Base-by-base conservation (phyloP, 352 stramenopile genomes). In the Globisporangium parvum region DNA sequence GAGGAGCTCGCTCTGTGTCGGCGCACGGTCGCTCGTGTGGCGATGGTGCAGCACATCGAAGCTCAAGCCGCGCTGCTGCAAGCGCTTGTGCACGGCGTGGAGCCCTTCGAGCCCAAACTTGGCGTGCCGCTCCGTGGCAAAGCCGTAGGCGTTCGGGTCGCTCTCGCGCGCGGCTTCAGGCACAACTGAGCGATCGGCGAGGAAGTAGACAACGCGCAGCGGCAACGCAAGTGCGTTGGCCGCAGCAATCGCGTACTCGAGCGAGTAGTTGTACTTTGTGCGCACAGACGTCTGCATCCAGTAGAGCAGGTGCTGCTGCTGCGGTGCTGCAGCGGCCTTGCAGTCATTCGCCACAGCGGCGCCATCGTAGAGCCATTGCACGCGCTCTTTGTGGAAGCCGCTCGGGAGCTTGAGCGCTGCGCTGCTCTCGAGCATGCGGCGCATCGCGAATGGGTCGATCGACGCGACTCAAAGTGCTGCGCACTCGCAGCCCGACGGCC, bases 231-330 rank as follows among this genome's bases (percentile, higher is more conserved):
- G 63, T 33, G 71, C 69, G 18, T 85, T 85, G 15, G 85, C 81
- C 1, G 74, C 77, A 1, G 78, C 73, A 35, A 94, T 72, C 1
- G 85, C 81, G 41, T 80, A 90, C 59, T 94, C 80, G 23, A 94
- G 70, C 47, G 82, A 65, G 63, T 91, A 92, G 57, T 94, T 94
- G 69, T 89, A 83, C 48, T 86, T 82, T 26, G 80, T 67, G 42
- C 85, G 85, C 63, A 93, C 77, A 2, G 80, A 85, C 45, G 81
- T 91, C 59, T 94, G 85, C 85, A 94, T 94, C 85, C 85, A 94
- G 67, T 94, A 94, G 57, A 94, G 67, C 45, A 94, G 55, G 78
- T 59, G 60, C 28, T 50, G 23, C 33, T 40, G 18, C 14, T 24
- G 46, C 24, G 33, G 54, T 17, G 55, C n/a, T n/a, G n/a, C n/a